Percentiles rank a stretch among this genome's conserved stretches.
Evolutionary conservation across 106 monocot species (phyloP).

Genomic region (Amphibolis antarctica): DNA sequence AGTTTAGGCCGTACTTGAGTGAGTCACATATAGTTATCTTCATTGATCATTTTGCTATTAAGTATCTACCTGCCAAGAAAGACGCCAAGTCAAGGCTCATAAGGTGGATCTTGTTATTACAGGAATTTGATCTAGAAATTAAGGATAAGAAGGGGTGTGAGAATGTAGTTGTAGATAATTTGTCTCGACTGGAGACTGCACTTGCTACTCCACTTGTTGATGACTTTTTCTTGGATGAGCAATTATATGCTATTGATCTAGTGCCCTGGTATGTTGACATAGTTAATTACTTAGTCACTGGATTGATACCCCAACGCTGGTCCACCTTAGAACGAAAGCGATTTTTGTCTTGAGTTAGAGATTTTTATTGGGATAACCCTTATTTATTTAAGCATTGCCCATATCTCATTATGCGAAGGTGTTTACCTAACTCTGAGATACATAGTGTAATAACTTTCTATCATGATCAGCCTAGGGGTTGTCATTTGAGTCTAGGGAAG

Average conservation of each 20-base stretch:
- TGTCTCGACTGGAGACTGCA: neutral
- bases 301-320: neutral
- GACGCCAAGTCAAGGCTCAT: too few relatives aligned
- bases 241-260: neutral
- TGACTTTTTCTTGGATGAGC: neutral
- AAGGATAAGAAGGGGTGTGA: too few relatives aligned
- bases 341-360: neutral
- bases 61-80: neutral
- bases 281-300: neutral
- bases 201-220: neutral
- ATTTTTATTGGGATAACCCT: neutral
- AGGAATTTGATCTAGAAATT: too few relatives aligned
- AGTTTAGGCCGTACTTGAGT: neutral
- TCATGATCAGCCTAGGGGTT: neutral
- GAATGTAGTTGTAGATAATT: neutral
- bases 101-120: too few relatives aligned
- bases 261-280: neutral
- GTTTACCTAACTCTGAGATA: neutral
- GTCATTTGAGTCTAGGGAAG: neutral
- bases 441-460: neutral
- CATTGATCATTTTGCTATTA: neutral
- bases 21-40: neutral
- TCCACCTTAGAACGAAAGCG: neutral
- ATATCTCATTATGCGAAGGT: neutral
- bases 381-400: neutral